Base-by-base conservation (phyloP, 345 rosid species). In the Acer negundo region DNA sequence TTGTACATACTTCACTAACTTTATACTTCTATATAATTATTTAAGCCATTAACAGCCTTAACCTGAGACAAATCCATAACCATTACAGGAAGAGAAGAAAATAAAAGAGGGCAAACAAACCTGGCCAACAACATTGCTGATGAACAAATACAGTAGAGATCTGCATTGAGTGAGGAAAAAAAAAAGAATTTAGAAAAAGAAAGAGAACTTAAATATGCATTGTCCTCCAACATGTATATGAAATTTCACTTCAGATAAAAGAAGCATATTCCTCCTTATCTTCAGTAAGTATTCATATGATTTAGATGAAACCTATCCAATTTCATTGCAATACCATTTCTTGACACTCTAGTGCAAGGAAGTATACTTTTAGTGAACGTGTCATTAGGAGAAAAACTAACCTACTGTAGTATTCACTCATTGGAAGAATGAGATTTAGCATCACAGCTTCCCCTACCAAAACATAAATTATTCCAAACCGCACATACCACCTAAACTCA, bases 381-480 rank as follows among this genome's bases (percentile, higher is more conserved):
- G 19, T 0, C 66, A 63, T 44, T 24, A 17, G 69, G 31, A 17
- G 49, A 73, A 65, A 74, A 79, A 79, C 88, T 53, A 72, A 91
- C 96, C 93, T 84, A 62, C 74, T 84, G 77, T 84, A 53, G 66
- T 83, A 86, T 76, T 85, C 87, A 75, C 75, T 90, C 78, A 89
- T 80, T 26, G 89, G 81, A 24, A 94, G 84, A 69, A 92, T 69
- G 74, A 91, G 88, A 80, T 91, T 93, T 77, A 96, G 89, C 79
- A 94, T 84, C 75, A 91, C 99, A 78, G 89, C 92, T 83, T 94
- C 90, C 56, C 93, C 97, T 23, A 92, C 94, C 86, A 96, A 84
- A 81, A 90, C 93, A 83, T 94, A 96, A 64, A 92, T 66, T 47
- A 94, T 84, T 23, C 92, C 98, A 69, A 96, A 96, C 65, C 97